Evolutionary conservation across 768 basidiomycete species (phyloP).

Genomic region (Tylopilus cervinicoccineus): DNA sequence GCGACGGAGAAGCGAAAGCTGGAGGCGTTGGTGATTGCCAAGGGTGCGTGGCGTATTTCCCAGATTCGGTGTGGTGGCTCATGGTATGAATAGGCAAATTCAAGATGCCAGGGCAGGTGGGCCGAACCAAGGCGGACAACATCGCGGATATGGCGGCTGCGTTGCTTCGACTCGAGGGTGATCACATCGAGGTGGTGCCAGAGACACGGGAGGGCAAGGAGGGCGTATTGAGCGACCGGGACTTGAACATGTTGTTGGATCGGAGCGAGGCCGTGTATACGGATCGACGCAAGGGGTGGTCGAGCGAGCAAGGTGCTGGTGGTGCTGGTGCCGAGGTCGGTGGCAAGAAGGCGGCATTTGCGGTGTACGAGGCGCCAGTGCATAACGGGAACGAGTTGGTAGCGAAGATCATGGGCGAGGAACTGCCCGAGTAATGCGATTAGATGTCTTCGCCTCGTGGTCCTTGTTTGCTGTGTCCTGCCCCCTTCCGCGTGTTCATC

Average conservation of each 20-base stretch:
- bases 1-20: constrained; percentile 84
- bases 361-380: constrained; percentile 67
- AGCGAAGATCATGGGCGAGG: constrained; percentile 62
- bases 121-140: constrained; percentile 53
- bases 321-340: background rate
- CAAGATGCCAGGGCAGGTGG: constrained; percentile 61
- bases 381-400: constrained; percentile 65
- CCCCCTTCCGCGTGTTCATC: background rate
- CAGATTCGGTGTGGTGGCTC: background rate
- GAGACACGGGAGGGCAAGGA: constrained; percentile 60
- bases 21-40: constrained; percentile 93
- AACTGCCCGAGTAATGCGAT: constrained; percentile 11
- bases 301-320: constrained; percentile 32
- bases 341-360: constrained; percentile 56
- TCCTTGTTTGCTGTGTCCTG: background rate
- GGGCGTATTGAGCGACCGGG: constrained; percentile 75
- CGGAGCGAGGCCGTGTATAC: constrained; percentile 69
- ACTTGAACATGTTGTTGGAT: constrained; percentile 79
- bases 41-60: constrained; percentile 42
- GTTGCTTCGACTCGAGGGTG: constrained; percentile 76
- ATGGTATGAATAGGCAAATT: constrained; percentile 60
- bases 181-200: constrained; percentile 85
- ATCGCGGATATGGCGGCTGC: constrained; percentile 79
- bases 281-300: constrained; percentile 73
- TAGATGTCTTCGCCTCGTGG: background rate